Evolutionary conservation across 371 early-diverging fungal genomes (phyloP), one percentile per base, ranked within the genome.

Genomic region (Rhizopus stolonifer): DNA sequence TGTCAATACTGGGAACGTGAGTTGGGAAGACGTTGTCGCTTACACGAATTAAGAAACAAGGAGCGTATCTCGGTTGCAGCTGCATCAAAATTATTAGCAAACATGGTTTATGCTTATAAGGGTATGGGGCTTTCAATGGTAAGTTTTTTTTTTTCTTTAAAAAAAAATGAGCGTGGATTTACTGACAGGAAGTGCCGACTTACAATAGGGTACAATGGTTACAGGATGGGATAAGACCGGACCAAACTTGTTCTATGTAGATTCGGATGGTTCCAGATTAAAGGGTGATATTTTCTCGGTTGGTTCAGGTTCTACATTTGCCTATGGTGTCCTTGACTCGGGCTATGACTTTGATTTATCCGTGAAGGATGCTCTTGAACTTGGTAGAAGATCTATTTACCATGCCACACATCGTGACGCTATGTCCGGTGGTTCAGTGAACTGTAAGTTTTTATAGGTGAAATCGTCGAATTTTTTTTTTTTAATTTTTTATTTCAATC

Each of bases 1-100:
- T 99, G 99, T 82, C 90, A 88, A 47, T 99, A 89, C 77, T 99
- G 99, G 99, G 99, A 99, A 70, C 91, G 99, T 50, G 93, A 96
- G 62, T 88, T 99, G 60, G 99, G 99, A 14, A 83, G 95, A 62
- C 87, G 96, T 55, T 99, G 98, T 81, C 73, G 95, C 72, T 72
- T 94, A 54, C 94, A 97, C 67, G 99, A 99, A 79, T 82, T 99
- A 49, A 83, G 94, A 61, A 96, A 99, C 82, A 96, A 95, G 75
- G 96, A 96, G 78, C 88, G 98, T 49, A 99, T 99, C 61, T 92
- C 97, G 11, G 99, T 97, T 21, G 91, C 97, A 18, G 99, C 96
- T n/a, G 99, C 99, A 25, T 96, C 96, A 39, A 99, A 96, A 77
- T 77, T 98, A 48, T 79, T 99, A 47, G 85, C 91, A 55, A 96